These are phyloP conservation scores for Eucalyptus virginea DNA, from an alignment of 345 rosid genomes.

Conservation along the genomic window DNA sequence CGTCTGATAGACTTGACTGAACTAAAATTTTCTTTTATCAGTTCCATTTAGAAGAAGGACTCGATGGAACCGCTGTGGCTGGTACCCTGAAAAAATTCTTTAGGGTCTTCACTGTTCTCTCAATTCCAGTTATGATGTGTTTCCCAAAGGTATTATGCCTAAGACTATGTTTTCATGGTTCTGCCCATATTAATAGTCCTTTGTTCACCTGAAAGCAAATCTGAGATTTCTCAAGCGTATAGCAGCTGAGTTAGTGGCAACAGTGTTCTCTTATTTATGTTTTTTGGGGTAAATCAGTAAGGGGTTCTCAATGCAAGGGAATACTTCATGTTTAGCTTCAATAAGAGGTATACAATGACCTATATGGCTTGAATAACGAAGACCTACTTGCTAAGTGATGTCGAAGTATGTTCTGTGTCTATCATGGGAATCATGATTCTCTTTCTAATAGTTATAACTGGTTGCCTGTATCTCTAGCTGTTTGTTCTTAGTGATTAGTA, in stretches of 20 bases:
- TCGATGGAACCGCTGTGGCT: constrained; percentile 51
- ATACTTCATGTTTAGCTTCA: background rate
- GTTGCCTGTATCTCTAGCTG: background rate
- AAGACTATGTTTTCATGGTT: background rate
- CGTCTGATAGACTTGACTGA: background rate
- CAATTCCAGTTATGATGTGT: constrained; percentile 40
- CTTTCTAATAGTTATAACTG: background rate
- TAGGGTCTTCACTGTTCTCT: constrained; percentile 32
- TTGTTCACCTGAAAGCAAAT: background rate
- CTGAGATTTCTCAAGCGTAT: background rate
- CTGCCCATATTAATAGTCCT: background rate
- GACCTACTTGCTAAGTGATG: background rate
- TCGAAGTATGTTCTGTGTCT: background rate
- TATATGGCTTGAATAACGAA: background rate
- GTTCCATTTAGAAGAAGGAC: constrained; percentile 51
- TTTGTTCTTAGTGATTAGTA: background rate
- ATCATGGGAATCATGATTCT: background rate
- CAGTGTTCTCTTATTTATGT: background rate
- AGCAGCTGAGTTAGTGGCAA: background rate
- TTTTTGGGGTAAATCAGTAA: background rate
- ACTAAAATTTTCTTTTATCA: background rate
- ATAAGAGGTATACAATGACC: background rate
- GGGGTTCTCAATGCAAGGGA: background rate
- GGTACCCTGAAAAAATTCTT: constrained; percentile 49
- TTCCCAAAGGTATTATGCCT: constrained; percentile 22